phyloP scores from a whole-genome alignment of 176 grass and related monocot genomes.

The Aegilops speltoides region DNA sequence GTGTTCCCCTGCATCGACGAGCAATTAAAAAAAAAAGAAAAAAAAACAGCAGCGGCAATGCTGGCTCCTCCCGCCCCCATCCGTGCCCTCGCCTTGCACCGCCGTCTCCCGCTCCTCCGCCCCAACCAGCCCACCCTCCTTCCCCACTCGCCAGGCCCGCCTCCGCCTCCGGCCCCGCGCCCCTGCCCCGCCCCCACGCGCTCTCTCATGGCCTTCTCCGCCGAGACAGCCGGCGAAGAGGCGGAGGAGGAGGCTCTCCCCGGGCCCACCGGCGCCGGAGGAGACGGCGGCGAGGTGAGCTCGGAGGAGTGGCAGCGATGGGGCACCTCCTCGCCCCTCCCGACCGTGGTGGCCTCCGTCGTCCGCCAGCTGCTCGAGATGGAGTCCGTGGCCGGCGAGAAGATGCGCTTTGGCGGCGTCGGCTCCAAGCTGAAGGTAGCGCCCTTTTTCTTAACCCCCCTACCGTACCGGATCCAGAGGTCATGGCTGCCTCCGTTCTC shows the following conservation, averaged over 20 bases:
- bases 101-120: constrained; percentile 11
- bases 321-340: constrained; percentile 75
- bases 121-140: constrained; percentile 1
- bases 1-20: not conserved
- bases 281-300: constrained; percentile 37
- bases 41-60: constrained; percentile 31
- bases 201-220: constrained; percentile 36
- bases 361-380: constrained; percentile 56
- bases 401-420: constrained; percentile 73
- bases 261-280: not conserved
- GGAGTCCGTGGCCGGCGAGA: constrained; percentile 42
- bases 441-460: not conserved
- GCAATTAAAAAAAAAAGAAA: constrained; percentile 21
- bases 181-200: not conserved
- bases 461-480: not conserved
- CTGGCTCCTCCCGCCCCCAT: constrained; percentile 28
- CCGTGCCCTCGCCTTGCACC: constrained; percentile 34
- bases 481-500: not conserved
- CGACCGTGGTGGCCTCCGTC: constrained; percentile 39
- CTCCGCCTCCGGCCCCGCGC: not conserved
- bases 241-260: constrained; percentile 24
- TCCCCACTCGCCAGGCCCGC: not conserved
- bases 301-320: constrained; percentile 68
- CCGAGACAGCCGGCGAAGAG: constrained; percentile 15
- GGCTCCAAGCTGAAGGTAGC: constrained; percentile 76